These are phyloP conservation scores for Auricularia auricula-judae DNA, from an alignment of 768 basidiomycete species.

Conservation along the genomic window DNA sequence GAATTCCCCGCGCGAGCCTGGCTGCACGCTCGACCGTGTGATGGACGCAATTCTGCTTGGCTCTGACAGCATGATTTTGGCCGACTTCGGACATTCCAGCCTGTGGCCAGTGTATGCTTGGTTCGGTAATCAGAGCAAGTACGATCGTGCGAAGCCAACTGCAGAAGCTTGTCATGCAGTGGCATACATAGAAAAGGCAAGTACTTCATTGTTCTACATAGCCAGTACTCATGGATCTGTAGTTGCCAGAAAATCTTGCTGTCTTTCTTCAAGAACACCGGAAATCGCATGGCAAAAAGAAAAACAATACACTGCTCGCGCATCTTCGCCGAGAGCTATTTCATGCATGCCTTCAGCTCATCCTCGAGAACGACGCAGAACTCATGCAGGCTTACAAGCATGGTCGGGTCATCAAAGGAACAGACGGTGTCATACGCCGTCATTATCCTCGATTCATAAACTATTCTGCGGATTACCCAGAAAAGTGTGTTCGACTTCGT, in stretches of 20 bases:
- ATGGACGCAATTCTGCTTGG: conserved; percentile 20
- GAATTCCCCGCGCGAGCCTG: conserved; percentile 11
- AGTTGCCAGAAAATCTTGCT: neutral
- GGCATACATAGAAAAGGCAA: conserved; percentile 23
- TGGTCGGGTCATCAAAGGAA: conserved; percentile 17
- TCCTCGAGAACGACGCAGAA: conserved; percentile 13
- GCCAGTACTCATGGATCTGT: neutral
- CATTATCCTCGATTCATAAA: conserved; percentile 18
- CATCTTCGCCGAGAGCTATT: conserved; percentile 17
- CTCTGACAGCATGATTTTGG: conserved; percentile 23
- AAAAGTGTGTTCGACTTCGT: conserved; percentile 21
- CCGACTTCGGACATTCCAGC: conserved; percentile 20
- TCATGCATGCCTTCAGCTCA: conserved; percentile 16
- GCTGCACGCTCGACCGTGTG: conserved; percentile 10
- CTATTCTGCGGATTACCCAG: conserved; percentile 24
- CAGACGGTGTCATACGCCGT: conserved; percentile 15
- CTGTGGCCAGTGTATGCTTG: conserved; percentile 26
- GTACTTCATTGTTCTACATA: neutral
- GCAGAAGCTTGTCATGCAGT: conserved; percentile 26
- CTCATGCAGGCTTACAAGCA: conserved; percentile 17
- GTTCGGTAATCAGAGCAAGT: conserved; percentile 33
- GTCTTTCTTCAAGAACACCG: neutral
- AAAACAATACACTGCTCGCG: conserved; percentile 9
- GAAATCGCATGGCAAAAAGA: neutral
- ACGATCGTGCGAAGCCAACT: conserved; percentile 19